Conservation (phyloP, 352 stramenopile genomes). For the Phytophthora hibernalis region DNA sequence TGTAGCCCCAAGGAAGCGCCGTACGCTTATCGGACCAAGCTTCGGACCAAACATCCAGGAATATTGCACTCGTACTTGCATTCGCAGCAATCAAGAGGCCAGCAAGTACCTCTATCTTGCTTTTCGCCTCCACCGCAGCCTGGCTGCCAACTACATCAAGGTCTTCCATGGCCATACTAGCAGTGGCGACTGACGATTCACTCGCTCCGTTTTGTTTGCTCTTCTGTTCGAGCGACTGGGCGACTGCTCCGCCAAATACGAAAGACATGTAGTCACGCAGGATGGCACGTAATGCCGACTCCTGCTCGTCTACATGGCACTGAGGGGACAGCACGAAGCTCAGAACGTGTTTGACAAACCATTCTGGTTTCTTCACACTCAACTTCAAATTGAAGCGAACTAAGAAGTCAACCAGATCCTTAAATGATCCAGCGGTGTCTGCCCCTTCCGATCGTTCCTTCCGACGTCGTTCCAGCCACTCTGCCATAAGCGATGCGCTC, state of each 20-base stretch:
- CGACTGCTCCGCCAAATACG: constrained; percentile 53
- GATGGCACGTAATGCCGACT: constrained; percentile 41
- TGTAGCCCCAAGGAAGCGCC: constrained; percentile 53
- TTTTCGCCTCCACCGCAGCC: constrained; percentile 23
- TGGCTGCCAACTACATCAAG: constrained; percentile 36
- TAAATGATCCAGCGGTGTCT: constrained; percentile 18
- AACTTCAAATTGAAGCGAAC: constrained; percentile 54
- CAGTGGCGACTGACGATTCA: constrained; percentile 12
- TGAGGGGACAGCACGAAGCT: constrained; percentile 54
- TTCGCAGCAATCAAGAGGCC: constrained; percentile 24
- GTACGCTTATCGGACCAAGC: constrained; percentile 42
- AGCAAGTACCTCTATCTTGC: constrained; percentile 36
- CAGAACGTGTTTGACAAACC: constrained; percentile 78
- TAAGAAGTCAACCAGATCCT: constrained; percentile 51
- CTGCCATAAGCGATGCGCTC: constrained; percentile 49
- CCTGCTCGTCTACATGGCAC: constrained; percentile 36
- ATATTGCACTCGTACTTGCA: constrained; percentile 33
- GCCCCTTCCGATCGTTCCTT: constrained; percentile 13
- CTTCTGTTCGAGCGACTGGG: constrained; percentile 16
- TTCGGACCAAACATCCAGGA: constrained; percentile 60
- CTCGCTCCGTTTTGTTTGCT: constrained; percentile 28
- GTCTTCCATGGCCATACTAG: constrained; percentile 10
- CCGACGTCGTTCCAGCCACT: constrained; percentile 35
- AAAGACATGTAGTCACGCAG: constrained; percentile 52
- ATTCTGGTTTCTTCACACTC: constrained; percentile 74